Evolutionary conservation across 805 yeast genomes (phyloP).

Genomic region (Komagataella pastoris): DNA sequence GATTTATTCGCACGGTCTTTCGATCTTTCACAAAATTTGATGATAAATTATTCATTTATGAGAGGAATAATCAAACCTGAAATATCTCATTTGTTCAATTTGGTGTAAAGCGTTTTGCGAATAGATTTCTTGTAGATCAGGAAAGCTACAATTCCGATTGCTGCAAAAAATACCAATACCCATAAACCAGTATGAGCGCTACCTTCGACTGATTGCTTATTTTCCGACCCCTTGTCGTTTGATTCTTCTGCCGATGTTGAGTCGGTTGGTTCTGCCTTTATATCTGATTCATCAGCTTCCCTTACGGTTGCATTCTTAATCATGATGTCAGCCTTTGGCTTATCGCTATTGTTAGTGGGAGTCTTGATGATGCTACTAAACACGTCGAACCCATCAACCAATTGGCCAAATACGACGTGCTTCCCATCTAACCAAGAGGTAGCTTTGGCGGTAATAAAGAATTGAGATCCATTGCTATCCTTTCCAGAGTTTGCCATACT

Average conservation of each 20-base stretch:
- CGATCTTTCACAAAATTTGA: slow-evolving; percentile 73
- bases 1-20: slow-evolving; percentile 26
- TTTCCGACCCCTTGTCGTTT: not conserved
- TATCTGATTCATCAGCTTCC: slow-evolving; percentile 3
- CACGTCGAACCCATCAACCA: slow-evolving; percentile 51
- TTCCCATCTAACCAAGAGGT: slow-evolving; percentile 39
- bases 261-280: not conserved
- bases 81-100: not conserved
- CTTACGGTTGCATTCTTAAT: slow-evolving; percentile 13
- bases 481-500: slow-evolving; percentile 40
- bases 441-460: slow-evolving; percentile 49
- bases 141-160: not conserved
- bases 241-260: not conserved
- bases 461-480: slow-evolving; percentile 54
- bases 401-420: slow-evolving; percentile 74
- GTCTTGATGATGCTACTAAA: slow-evolving; percentile 47
- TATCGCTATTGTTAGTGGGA: slow-evolving; percentile 25
- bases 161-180: not conserved
- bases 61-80: not conserved
- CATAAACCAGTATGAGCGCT: slow-evolving; percentile 8
- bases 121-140: not conserved
- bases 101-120: not conserved
- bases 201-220: slow-evolving; percentile 5
- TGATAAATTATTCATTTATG: slow-evolving; percentile 38
- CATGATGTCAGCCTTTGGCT: slow-evolving; percentile 29